Conservation (phyloP, 306 rosid genomes). For the Acacia acuminata region DNA sequence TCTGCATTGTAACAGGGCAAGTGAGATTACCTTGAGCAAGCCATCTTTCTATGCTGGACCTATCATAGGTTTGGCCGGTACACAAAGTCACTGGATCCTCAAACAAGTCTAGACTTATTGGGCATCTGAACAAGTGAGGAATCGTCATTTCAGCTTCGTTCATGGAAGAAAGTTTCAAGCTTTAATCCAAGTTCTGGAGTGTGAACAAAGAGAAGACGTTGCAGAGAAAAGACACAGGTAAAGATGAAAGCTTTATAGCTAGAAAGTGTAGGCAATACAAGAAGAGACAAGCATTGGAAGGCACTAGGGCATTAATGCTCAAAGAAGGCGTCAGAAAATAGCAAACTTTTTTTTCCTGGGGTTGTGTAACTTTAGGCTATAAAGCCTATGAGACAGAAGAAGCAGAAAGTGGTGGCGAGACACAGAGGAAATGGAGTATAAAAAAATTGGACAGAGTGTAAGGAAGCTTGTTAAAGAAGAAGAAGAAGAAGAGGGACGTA, state of each 20-base stretch:
- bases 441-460: constrained; percentile 5
- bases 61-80: constrained; percentile 91
- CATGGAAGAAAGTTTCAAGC: constrained; percentile 37
- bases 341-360: neutral
- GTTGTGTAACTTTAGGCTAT: constrained; percentile 13
- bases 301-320: neutral
- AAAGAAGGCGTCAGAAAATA: constrained; percentile 28
- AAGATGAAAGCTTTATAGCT: neutral
- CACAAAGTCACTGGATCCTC: constrained; percentile 82
- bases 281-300: constrained; percentile 20
- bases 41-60: constrained; percentile 83
- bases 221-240: neutral
- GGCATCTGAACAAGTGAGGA: constrained; percentile 80
- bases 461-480: neutral
- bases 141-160: constrained; percentile 53
- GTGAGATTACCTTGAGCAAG: constrained; percentile 74
- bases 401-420: neutral
- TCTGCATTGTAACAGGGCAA: constrained; percentile 96
- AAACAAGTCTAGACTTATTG: constrained; percentile 79
- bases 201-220: neutral
- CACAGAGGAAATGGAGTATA: constrained; percentile 19
- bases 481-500: neutral
- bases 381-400: constrained; percentile 23
- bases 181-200: constrained; percentile 8
- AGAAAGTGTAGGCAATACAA: neutral